Evolutionary conservation across 164 flowering plant species (phyloP).

Genomic region (Santalum album): DNA sequence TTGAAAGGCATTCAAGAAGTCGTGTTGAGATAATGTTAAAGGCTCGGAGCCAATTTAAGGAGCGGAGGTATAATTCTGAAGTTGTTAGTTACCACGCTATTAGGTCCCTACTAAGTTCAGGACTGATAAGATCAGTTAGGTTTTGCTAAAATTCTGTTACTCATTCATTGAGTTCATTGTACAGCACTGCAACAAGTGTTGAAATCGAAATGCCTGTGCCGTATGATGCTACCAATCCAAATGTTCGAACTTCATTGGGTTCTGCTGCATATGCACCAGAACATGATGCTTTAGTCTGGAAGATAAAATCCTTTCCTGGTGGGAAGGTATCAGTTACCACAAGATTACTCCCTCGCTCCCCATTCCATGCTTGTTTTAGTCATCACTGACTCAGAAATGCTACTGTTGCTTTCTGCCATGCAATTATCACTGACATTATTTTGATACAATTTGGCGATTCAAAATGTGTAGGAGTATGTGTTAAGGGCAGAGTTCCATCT

Average conservation of each 20-base stretch:
- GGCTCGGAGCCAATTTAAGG: slow-evolving; percentile 96
- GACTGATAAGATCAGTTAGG: not conserved
- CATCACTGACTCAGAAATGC: not conserved
- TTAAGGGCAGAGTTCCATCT: slow-evolving; percentile 88
- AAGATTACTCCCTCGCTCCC: not conserved
- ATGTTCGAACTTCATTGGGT: slow-evolving; percentile 91
- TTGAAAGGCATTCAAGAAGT: slow-evolving; percentile 90
- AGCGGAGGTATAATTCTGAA: slow-evolving; percentile 64
- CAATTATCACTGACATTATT: not conserved
- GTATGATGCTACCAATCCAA: slow-evolving; percentile 85
- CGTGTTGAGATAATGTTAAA: slow-evolving; percentile 88
- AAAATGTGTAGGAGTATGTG: slow-evolving; percentile 69
- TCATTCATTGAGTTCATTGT: slow-evolving; percentile 11
- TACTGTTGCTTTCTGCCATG: not conserved
- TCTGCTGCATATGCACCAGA: slow-evolving; percentile 96
- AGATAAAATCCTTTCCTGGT: slow-evolving; percentile 94
- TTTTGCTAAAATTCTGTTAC: not conserved
- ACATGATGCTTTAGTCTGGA: slow-evolving; percentile 83
- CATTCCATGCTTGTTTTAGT: not conserved
- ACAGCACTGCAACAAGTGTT: slow-evolving; percentile 94
- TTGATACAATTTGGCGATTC: not conserved
- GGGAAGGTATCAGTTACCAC: slow-evolving; percentile 53
- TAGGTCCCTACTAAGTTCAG: not conserved
- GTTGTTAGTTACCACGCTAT: not conserved
- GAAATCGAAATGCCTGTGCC: slow-evolving; percentile 87